Base-by-base conservation (phyloP, 495 filamentous ascomycete species). In the Melanomma pulvis-pyrius region DNA sequence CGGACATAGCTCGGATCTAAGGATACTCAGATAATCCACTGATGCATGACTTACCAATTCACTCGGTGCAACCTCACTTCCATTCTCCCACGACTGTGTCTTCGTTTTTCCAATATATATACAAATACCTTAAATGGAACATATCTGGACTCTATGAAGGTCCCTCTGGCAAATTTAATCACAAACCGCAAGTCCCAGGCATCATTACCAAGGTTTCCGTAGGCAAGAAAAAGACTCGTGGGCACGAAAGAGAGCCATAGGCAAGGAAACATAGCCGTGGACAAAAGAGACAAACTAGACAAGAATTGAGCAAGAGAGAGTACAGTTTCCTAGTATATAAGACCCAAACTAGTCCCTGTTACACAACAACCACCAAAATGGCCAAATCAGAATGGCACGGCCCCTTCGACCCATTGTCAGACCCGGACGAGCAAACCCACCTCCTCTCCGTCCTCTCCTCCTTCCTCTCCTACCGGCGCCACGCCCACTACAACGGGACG, bases 401-500 rank as follows among this genome's bases (percentile, higher is more conserved):
- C 34, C 60, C 68, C 17, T 68, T 85, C 67, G 82, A 87, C 63
- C 79, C 83, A 50, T 81, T 90, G 60, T 79, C 83, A 1, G 91
- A 96, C 70, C 81, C 83, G 0, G 91, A 93, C 56, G 92, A 97
- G 76, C 79, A 84, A 22, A 79, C 84, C 61, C 90, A 93, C 53
- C 81, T 96, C 2, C 89, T 89, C 74, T 85, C 86, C 30, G 87
- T 90, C 0, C 76, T 96, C 49, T 91, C 96, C 77, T 96, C 92
- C 1, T 96, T 93, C 74, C 83, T 70, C 12, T 72, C 70, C 4
- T 98, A 96, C 77, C 88, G 91, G 54, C 87, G 86, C 62, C 82
- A 82, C 4, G 89, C 93, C 1, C 94, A 97, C 71, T 84, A 86
- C 75, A 93, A 94, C 76, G 86, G 87, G 44, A 98, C 96, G 21